Base-by-base conservation (phyloP, 768 basidiomycete genomes). In the Cubamyces lactineus region DNA sequence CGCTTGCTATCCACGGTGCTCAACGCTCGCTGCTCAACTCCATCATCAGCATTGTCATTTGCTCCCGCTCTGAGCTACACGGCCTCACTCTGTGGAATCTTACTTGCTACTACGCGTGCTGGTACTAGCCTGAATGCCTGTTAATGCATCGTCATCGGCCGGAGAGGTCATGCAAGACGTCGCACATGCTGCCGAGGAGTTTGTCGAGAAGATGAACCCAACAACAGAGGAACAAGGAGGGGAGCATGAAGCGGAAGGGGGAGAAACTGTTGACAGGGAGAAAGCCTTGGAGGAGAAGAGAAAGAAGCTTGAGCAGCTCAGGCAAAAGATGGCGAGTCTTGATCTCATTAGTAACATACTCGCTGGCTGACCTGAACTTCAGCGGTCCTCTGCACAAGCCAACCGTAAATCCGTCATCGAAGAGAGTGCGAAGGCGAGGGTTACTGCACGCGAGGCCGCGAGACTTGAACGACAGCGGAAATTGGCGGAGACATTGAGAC, bases 381-480 rank as follows among this genome's bases (percentile, higher is more conserved):
- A 64, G 63, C 51, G 63, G 54, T 59, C 84, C 30, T 92, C 94
- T 1, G 79, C 91, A 0, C 85, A 82, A 69, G 93, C 88, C 3
- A 99, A 99, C 74, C 86, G 95, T 13, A 84, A 85, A 38, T 91
- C 94, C 1, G 79, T 98, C 16, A 80, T 97, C 16, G 88, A 93
- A 64, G 96, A 98, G 71, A 86, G 87, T 39, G 84, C 91, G 19
- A 91, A 84, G 71, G 79, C 86, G 6, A 92, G 92, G 69, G 77
- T 89, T 9, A 88, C 86, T 4, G 89, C 85, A 0, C 85, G 92
- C 24, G 96, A 98, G 63, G 77, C 87, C 0, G 88, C 89, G 21
- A 85, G 94, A 42, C 78, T 96, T 28, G 96, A 98, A 66, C 86
- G 88, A 69, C 93, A 97, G 72, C 87, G 91, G 58, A 94, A 91